phyloP scores from a whole-genome alignment of 192 early-diverging fungal species.

The Rhizophagus prolifer region DNA sequence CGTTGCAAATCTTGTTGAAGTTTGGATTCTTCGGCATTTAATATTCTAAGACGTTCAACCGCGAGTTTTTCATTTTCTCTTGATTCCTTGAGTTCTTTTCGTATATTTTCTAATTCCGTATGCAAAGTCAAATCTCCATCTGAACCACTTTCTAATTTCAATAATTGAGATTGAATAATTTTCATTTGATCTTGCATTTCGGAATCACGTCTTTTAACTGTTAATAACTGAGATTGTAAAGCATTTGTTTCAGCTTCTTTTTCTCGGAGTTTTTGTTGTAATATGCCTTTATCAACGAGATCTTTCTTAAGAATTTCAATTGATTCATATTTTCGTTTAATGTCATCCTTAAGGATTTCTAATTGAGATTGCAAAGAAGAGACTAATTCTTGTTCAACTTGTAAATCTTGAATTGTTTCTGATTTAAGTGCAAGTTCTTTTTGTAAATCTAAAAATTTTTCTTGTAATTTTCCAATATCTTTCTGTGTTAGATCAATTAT shows the following conservation, averaged over 20 bases:
- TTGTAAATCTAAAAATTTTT: conserved; percentile 22
- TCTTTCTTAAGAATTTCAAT: conserved; percentile 23
- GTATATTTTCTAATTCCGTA: neutral
- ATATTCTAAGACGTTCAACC: neutral
- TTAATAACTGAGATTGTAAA: neutral
- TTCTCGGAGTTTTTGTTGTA: conserved; percentile 18
- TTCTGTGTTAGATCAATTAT: neutral
- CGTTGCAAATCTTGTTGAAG: neutral
- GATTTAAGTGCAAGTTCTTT: conserved; percentile 11
- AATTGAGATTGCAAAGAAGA: conserved; percentile 9
- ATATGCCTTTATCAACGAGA: conserved; percentile 2
- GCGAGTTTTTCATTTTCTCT: neutral
- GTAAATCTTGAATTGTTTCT: neutral
- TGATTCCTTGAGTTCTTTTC: neutral
- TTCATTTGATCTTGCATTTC: neutral
- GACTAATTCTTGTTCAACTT: conserved; percentile 16
- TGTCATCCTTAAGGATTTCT: neutral
- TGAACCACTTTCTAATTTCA: neutral
- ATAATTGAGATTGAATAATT: neutral
- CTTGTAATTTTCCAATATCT: neutral
- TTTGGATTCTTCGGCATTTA: neutral
- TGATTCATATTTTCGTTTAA: conserved; percentile 24
- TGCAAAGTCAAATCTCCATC: neutral
- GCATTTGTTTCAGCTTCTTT: conserved; percentile 15
- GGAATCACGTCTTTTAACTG: neutral